Conservation (phyloP, 1,139 yeast species). For the Debaryomycetaceae sp. region DNA sequence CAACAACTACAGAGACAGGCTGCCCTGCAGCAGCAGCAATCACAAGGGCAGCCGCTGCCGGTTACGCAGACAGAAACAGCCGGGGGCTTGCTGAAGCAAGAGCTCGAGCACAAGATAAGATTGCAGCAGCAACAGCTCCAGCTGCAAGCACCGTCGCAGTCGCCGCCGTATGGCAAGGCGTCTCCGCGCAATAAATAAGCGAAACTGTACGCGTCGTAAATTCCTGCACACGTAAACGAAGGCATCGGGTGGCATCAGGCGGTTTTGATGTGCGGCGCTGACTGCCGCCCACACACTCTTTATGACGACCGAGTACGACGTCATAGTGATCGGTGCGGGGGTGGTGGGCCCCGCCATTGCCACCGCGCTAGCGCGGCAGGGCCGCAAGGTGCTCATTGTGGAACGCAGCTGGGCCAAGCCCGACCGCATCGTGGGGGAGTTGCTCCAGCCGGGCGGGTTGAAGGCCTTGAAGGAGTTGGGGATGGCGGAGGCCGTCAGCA, state of each 20-base stretch:
- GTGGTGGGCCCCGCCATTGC: constrained; percentile 94
- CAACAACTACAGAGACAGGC: constrained; percentile 21
- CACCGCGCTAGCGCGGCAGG: constrained; percentile 84
- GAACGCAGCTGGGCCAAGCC: constrained; percentile 93
- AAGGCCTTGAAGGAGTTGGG: constrained; percentile 79
- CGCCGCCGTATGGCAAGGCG: too few species aligned
- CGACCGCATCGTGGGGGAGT: constrained; percentile 94
- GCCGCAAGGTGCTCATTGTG: constrained; percentile 66
- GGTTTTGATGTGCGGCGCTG: not conserved
- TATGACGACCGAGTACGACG: constrained; percentile 40
- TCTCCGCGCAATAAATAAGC: too few species aligned
- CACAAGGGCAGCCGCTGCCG: too few species aligned
- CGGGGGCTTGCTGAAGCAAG: too few species aligned
- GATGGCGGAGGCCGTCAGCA: constrained; percentile 71
- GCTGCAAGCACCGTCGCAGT: not conserved
- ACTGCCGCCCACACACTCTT: too few species aligned
- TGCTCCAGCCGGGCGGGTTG: constrained; percentile 93
- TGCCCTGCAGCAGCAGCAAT: constrained; percentile 14
- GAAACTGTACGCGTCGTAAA: not conserved
- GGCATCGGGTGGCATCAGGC: not conserved
- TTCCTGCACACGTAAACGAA: not conserved
- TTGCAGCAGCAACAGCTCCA: constrained; percentile 14
- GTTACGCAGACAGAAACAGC: too few species aligned
- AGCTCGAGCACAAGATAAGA: too few species aligned
- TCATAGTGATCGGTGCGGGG: constrained; percentile 86